Base-by-base conservation (phyloP, 225 moss, liverwort and hornwort species). In the Pseudisothecium myosuroides region DNA sequence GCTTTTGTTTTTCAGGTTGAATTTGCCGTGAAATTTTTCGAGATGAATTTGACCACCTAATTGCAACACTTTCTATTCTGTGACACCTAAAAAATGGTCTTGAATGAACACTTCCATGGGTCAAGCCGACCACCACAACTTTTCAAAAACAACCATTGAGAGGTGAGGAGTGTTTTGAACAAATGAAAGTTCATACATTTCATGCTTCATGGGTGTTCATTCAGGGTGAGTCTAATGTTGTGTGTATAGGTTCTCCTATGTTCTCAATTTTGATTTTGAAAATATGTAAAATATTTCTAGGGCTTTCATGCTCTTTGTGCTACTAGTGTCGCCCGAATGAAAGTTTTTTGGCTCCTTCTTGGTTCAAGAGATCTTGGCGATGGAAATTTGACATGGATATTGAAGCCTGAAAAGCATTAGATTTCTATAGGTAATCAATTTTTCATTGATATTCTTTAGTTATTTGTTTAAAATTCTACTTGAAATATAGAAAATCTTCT, bases 251-350 rank as follows among this genome's bases (percentile, higher is more conserved):
- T 3, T 21, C 3, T n/a, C 2, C 3, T 21, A 9, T 49, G 10
- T 49, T 49, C 49, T 49, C 49, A 49, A 49, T 49, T 49, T 75
- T 20, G 75, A 34, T 50, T 76, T 8, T 50, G 34, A 52, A 1
- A 7, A 8, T 76, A 13, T 52, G 13, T 34, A 7, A 52, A 34
- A 13, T 34, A 76, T 22, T 76, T 13, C 14, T 14, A 14, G 36
- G 17, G 36, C 22, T 50, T 0, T 1, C 1, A 0, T 20, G 3
- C 18, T 43, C 16, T 72, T 9, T 4, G 0, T 1, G 1, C 26
- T 41, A 41, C 26, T 45, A 45, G n/a, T n/a, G n/a, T n/a, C n/a
- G n/a, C n/a, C n/a, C n/a, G n/a, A n/a, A n/a, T n/a, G n/a, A n/a
- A n/a, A n/a, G n/a, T n/a, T n/a, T n/a, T n/a, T n/a, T n/a, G n/a